Percentiles rank a stretch among this genome's conserved stretches.
Conservation (phyloP, 306 rosid genomes). For the Casuarina equisetifolia region DNA sequence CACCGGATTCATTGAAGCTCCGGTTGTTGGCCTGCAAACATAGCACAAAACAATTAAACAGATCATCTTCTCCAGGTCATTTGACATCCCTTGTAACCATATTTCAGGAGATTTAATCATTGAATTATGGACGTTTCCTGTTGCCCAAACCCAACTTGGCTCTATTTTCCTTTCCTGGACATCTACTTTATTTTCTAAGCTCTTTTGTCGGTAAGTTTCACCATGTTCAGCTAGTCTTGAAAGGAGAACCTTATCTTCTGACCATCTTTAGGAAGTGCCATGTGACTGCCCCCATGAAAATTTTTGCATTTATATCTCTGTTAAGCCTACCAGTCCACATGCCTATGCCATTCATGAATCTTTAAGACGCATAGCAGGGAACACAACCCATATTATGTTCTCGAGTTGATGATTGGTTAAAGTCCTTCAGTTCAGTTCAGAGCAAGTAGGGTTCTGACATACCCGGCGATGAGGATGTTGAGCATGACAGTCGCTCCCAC, state of each 20-base stretch:
- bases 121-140: no score
- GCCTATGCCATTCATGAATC: no score
- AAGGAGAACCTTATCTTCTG: background rate
- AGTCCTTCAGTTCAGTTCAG: background rate
- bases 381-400: background rate
- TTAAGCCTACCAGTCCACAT: background rate
- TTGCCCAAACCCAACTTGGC: background rate
- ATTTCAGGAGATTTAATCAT: no score
- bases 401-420: background rate
- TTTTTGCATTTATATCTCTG: background rate
- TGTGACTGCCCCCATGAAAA: background rate
- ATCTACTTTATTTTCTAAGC: no score
- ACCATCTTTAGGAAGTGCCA: background rate
- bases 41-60: background rate
- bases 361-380: background rate
- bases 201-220: background rate
- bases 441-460: slow-evolving; percentile 24
- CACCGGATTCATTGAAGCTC: slow-evolving; percentile 91
- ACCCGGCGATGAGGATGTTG: slow-evolving; percentile 90
- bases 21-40: slow-evolving; percentile 58
- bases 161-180: no score
- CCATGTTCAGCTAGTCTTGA: no score
- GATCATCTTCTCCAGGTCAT: background rate
- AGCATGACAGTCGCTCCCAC: slow-evolving; percentile 93
- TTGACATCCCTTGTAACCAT: background rate